Conservation (phyloP, 345 rosid genomes). For the Anacardium occidentale region DNA sequence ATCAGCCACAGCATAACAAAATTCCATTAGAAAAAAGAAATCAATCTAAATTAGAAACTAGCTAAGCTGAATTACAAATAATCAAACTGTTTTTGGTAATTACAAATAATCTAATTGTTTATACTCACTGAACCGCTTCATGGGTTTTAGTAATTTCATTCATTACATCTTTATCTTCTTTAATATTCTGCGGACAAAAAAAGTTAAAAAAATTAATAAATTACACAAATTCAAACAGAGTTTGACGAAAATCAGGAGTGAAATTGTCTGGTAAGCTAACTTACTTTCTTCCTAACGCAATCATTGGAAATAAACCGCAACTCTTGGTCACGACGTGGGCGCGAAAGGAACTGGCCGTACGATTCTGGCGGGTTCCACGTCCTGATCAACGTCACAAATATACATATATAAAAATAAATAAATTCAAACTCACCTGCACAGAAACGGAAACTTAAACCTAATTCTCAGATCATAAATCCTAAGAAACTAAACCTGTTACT, state of each 20-base stretch:
- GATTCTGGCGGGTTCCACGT: conserved; percentile 52
- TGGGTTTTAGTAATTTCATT: conserved; percentile 69
- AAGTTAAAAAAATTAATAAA: neutral
- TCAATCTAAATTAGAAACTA: neutral
- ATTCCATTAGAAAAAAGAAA: neutral
- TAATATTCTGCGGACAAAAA: conserved; percentile 29
- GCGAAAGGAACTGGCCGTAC: conserved; percentile 48
- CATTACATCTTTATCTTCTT: conserved; percentile 50
- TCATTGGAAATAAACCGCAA: conserved; percentile 56
- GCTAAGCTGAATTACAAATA: neutral
- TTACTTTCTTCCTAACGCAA: conserved; percentile 56
- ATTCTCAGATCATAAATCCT: neutral
- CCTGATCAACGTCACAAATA: conserved; percentile 38
- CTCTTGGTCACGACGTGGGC: conserved; percentile 57
- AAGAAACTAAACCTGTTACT: conserved; percentile 49
- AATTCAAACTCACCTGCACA: no score
- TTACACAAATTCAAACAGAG: neutral
- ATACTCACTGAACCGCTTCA: conserved; percentile 79
- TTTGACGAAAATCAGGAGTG: neutral
- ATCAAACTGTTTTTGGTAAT: neutral
- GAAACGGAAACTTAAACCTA: neutral
- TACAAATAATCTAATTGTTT: neutral
- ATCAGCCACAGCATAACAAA: conserved; percentile 17
- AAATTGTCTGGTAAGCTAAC: neutral
- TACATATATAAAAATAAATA: conserved; percentile 11